A percentile compares a stretch with the other conserved stretches of the same genome.
phyloP scores from a whole-genome alignment of 306 rosid species.

The Fagus crenata region DNA sequence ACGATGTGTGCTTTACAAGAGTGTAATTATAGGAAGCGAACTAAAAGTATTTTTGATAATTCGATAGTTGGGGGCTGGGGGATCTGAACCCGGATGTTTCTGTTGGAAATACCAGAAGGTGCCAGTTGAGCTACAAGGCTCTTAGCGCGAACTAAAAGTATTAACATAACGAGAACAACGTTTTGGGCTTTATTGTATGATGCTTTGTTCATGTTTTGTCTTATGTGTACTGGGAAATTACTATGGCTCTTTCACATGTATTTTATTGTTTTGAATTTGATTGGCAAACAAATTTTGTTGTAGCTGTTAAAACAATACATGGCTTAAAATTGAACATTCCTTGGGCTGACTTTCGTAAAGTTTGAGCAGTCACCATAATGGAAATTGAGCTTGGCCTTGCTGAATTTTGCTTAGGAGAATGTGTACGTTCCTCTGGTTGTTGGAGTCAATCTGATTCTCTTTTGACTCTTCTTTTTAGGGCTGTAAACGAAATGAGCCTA shows the following conservation, averaged over 20 bases:
- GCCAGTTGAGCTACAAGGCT: no score
- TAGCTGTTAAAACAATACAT: neutral
- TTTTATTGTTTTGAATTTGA: neutral
- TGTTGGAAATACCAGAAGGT: no score
- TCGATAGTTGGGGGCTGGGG: no score
- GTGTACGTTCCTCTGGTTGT: neutral
- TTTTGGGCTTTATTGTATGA: neutral
- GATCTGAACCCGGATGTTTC: no score
- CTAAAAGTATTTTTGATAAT: neutral
- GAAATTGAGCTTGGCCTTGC: neutral
- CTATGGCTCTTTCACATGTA: neutral
- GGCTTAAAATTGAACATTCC: neutral
- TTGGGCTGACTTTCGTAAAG: neutral
- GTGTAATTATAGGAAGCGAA: neutral
- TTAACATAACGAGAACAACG: neutral
- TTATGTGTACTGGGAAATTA: neutral
- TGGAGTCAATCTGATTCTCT: neutral
- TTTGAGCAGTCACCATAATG: neutral
- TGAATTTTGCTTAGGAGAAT: neutral
- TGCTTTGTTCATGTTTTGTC: neutral
- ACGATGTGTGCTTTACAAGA: neutral
- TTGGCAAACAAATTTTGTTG: neutral
- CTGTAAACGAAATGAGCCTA: no score
- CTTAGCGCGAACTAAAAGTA: neutral
- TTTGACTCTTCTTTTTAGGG: neutral